Conservation (phyloP, 768 basidiomycete genomes). For the Gyrodon lividus region DNA sequence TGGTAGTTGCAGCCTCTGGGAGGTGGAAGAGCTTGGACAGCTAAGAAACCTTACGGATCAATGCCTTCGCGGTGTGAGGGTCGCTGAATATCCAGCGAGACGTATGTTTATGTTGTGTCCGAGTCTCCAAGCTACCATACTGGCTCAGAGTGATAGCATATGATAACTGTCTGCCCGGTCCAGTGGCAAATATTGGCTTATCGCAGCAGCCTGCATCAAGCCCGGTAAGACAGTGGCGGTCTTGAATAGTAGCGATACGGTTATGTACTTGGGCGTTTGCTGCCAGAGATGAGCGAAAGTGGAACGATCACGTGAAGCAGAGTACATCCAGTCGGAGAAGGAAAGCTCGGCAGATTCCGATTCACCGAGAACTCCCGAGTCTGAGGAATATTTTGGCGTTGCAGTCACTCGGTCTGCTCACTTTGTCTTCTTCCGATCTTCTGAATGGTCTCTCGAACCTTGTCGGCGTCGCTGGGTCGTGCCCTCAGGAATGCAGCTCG, state of each 20-base stretch:
- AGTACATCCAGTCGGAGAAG: conserved; percentile 26
- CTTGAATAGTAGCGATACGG: too few relatives aligned
- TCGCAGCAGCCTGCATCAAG: too few relatives aligned
- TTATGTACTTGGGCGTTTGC: too few relatives aligned
- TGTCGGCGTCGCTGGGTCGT: conserved; percentile 45
- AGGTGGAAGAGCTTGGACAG: not conserved
- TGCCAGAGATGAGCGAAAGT: too few relatives aligned
- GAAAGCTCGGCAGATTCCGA: conserved; percentile 24
- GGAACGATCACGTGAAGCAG: conserved; percentile 7
- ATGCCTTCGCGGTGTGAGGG: too few relatives aligned
- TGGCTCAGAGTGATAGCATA: too few relatives aligned
- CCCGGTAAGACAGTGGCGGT: too few relatives aligned
- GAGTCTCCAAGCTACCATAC: too few relatives aligned
- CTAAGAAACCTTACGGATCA: not conserved
- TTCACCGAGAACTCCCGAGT: conserved; percentile 32
- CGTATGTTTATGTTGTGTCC: too few relatives aligned
- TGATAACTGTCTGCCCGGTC: too few relatives aligned
- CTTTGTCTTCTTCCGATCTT: conserved; percentile 30
- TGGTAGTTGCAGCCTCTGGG: not conserved
- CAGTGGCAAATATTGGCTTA: too few relatives aligned
- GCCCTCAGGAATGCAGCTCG: conserved; percentile 39
- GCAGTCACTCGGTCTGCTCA: not conserved
- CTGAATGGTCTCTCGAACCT: conserved; percentile 46
- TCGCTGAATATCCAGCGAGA: not conserved
- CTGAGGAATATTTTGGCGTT: conserved; percentile 16